A percentile compares a stretch with the other conserved stretches of the same genome.
phyloP scores from a whole-genome alignment of 2,329 filamentous ascomycete species.

The Beauveria sp. region DNA sequence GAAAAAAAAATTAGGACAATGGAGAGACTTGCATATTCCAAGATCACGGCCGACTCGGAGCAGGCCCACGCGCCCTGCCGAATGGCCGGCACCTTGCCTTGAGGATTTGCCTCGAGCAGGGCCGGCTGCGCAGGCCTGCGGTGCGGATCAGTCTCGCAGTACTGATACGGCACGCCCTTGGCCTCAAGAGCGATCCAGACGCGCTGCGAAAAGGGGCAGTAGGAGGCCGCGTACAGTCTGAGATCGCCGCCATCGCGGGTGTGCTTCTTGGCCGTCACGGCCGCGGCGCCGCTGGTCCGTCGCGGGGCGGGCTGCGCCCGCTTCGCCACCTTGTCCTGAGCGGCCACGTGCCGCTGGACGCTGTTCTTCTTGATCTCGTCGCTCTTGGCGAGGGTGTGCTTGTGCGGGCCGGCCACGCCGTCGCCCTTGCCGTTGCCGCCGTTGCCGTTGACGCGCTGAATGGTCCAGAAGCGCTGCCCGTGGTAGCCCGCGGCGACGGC shows the following conservation, averaged over 20 bases:
- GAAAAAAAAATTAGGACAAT: background rate
- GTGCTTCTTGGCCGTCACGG: conserved; percentile 61
- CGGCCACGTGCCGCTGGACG: conserved; percentile 57
- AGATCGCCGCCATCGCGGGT: conserved; percentile 62
- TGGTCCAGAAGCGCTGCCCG: conserved; percentile 59
- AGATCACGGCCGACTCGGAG: conserved; percentile 71
- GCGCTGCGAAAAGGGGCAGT: conserved; percentile 80
- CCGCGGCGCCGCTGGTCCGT: conserved; percentile 64
- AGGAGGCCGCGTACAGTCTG: conserved; percentile 76
- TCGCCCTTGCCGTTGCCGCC: conserved; percentile 65
- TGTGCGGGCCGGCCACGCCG: conserved; percentile 63
- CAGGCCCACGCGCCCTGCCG: conserved; percentile 74
- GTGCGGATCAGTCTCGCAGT: conserved; percentile 78
- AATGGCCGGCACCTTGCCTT: conserved; percentile 68
- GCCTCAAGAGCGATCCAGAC: conserved; percentile 84
- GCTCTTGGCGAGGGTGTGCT: conserved; percentile 64
- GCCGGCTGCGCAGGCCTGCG: conserved; percentile 43
- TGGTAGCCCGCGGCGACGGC: conserved; percentile 31
- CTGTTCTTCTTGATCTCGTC: conserved; percentile 78
- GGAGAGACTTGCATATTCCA: conserved; percentile 65
- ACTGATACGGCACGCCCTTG: conserved; percentile 73
- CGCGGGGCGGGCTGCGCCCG: conserved; percentile 61
- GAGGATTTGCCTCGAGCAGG: conserved; percentile 67
- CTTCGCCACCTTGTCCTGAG: conserved; percentile 58
- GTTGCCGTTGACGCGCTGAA: conserved; percentile 71